Conservation (phyloP, 768 basidiomycete genomes). For the Tulasnella sp. region DNA sequence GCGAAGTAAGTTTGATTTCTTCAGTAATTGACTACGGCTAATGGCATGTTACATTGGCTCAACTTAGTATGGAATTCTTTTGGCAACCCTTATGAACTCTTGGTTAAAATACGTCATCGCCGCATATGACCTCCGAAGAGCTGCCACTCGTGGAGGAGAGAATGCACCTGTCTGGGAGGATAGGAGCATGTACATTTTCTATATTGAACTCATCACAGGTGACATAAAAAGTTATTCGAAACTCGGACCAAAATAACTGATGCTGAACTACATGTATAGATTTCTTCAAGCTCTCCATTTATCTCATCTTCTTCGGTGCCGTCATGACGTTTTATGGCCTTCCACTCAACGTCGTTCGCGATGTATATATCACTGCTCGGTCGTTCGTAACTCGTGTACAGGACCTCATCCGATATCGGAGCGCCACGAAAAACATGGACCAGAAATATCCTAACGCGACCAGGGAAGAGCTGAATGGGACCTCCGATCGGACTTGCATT, state of each 20-base stretch:
- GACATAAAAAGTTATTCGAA: slow-evolving; percentile 24
- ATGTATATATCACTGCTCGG: slow-evolving; percentile 90
- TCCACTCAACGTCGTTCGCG: slow-evolving; percentile 91
- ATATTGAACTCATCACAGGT: slow-evolving; percentile 88
- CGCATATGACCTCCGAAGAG: slow-evolving; percentile 68
- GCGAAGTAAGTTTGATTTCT: slow-evolving; percentile 50
- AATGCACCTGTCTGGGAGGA: slow-evolving; percentile 91
- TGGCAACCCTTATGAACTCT: slow-evolving; percentile 67
- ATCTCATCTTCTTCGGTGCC: slow-evolving; percentile 85
- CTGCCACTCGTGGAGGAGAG: slow-evolving; percentile 65
- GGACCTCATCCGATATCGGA: slow-evolving; percentile 83
- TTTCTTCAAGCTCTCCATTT: slow-evolving; percentile 85
- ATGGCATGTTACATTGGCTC: neutral
- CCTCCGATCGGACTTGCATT: slow-evolving; percentile 89
- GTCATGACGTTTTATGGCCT: slow-evolving; percentile 92
- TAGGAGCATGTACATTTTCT: slow-evolving; percentile 95
- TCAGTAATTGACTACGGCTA: neutral
- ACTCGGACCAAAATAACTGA: neutral
- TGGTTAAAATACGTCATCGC: slow-evolving; percentile 76
- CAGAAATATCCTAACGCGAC: slow-evolving; percentile 88
- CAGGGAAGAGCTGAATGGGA: slow-evolving; percentile 63
- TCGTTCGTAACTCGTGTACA: slow-evolving; percentile 82
- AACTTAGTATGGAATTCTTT: slow-evolving; percentile 72
- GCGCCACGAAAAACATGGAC: slow-evolving; percentile 94
- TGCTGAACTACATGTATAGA: slow-evolving; percentile 37